Conservation (phyloP, 495 filamentous ascomycete species). For the Clavariopsis aquatica region DNA sequence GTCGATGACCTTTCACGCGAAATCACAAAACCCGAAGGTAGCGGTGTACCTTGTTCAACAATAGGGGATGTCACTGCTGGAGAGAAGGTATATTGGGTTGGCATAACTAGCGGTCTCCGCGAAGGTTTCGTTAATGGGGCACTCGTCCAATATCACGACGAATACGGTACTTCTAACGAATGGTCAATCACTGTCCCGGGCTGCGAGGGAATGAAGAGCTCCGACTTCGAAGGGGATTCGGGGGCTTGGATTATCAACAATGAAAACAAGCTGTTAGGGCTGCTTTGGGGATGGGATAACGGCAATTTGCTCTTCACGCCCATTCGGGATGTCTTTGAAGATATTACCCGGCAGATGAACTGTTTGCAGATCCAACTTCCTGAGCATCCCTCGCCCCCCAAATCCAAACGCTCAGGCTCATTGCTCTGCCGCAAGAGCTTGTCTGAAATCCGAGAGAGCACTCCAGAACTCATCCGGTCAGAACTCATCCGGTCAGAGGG, state of each 20-base stretch:
- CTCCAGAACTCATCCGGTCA: background rate
- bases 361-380: conserved; percentile 6
- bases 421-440: conserved; percentile 11
- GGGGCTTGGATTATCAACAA: conserved; percentile 17
- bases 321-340: conserved; percentile 14
- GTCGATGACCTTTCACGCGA: conserved; percentile 5
- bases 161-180: conserved; percentile 1
- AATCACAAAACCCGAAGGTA: background rate
- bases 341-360: conserved; percentile 10
- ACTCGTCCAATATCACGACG: background rate
- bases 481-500: no score
- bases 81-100: conserved; percentile 14
- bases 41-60: background rate
- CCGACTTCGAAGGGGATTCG: conserved; percentile 17
- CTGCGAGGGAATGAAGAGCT: background rate
- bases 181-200: conserved; percentile 4
- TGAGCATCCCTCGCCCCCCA: background rate
- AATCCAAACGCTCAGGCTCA: background rate
- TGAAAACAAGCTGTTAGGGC: conserved; percentile 12
- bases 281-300: conserved; percentile 22
- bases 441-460: background rate
- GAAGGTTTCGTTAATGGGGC: conserved; percentile 9
- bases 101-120: conserved; percentile 12
- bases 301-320: conserved; percentile 15
- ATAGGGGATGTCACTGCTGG: background rate